A percentile compares a stretch with the other conserved stretches of the same genome.
These are phyloP conservation scores for Trametes gibbosa DNA, from an alignment of 768 basidiomycete species.

Conservation along the genomic window DNA sequence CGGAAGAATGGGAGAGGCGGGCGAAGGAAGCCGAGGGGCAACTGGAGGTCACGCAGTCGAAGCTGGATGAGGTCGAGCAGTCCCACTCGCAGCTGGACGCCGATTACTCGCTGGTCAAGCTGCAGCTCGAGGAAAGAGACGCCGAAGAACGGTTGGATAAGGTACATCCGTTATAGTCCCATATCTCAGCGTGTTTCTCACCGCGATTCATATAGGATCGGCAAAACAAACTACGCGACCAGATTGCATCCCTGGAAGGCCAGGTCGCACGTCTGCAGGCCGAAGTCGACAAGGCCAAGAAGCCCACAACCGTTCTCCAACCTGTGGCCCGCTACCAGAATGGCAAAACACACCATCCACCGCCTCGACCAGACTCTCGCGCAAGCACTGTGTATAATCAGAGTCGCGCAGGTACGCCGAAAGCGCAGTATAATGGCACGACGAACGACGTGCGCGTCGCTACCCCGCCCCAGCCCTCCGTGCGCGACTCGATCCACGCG, in stretches of 20 bases:
- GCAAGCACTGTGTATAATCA: constrained; percentile 59
- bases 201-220: constrained; percentile 51
- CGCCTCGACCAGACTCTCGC: constrained; percentile 72
- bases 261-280: constrained; percentile 55
- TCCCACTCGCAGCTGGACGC: constrained; percentile 62
- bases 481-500: constrained; percentile 73
- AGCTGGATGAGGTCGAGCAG: constrained; percentile 67
- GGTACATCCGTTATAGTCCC: constrained; percentile 38
- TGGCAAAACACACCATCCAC: constrained; percentile 39
- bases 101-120: constrained; percentile 62
- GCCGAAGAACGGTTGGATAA: constrained; percentile 64
- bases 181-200: background rate
- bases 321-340: constrained; percentile 41
- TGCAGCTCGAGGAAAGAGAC: constrained; percentile 76
- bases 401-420: constrained; percentile 52
- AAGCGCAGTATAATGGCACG: constrained; percentile 38
- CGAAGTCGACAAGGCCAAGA: constrained; percentile 52
- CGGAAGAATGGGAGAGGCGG: constrained; percentile 78
- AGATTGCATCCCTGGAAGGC: constrained; percentile 58
- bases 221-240: constrained; percentile 65
- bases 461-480: constrained; percentile 55
- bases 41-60: constrained; percentile 55
- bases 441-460: constrained; percentile 38
- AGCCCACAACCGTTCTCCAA: constrained; percentile 27
- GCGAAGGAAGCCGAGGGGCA: constrained; percentile 68